These are phyloP conservation scores for Daldinia childiae DNA, from an alignment of 495 filamentous ascomycete species.

Conservation along the genomic window DNA sequence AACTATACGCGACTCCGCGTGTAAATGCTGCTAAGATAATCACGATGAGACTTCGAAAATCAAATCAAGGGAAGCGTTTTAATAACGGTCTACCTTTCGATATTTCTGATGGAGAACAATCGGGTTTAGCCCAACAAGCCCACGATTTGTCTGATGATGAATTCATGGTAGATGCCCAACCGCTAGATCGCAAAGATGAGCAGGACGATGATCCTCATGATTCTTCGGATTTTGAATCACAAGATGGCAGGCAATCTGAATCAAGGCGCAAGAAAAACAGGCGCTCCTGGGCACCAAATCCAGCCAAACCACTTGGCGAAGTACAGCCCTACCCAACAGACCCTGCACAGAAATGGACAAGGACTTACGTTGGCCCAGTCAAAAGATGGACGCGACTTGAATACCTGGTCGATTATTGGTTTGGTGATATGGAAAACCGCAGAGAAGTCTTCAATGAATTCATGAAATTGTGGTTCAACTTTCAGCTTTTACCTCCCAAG, in stretches of 20 bases:
- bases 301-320: conserved; percentile 46
- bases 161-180: conserved; percentile 31
- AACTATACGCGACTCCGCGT: background rate
- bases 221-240: conserved; percentile 26
- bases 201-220: conserved; percentile 21
- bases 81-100: conserved; percentile 3
- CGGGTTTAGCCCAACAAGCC: background rate
- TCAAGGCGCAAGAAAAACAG: conserved; percentile 23
- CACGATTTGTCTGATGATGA: conserved; percentile 39
- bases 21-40: background rate
- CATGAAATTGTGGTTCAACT: conserved; percentile 51
- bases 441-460: conserved; percentile 53
- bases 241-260: conserved; percentile 13
- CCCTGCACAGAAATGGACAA: conserved; percentile 54
- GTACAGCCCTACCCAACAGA: conserved; percentile 57
- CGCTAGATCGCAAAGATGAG: conserved; percentile 32
- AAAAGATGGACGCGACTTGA: conserved; percentile 56
- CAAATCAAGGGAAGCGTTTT: conserved; percentile 38
- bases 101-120: conserved; percentile 33
- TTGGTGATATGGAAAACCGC: conserved; percentile 51
- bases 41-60: conserved; percentile 43
- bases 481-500: conserved; percentile 52
- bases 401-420: conserved; percentile 55
- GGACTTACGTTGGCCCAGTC: conserved; percentile 57
- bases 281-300: conserved; percentile 28